These are phyloP conservation scores for Tetraselmis striata DNA, from an alignment of 139 green algal species.

Conservation along the genomic window DNA sequence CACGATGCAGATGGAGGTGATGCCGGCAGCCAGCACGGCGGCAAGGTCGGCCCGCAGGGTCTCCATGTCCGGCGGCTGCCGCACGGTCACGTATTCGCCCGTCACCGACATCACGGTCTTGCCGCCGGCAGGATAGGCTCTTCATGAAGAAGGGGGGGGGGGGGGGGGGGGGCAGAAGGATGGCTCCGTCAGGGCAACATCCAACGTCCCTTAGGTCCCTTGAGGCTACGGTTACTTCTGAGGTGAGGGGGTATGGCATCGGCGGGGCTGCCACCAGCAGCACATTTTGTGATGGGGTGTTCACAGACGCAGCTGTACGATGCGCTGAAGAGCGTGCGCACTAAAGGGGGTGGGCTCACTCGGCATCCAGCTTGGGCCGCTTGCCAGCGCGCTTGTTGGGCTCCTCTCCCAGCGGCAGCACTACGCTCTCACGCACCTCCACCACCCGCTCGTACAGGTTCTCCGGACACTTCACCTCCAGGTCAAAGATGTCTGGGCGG, in stretches of 20 bases:
- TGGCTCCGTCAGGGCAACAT: too few species aligned
- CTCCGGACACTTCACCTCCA: slow-evolving; percentile 59
- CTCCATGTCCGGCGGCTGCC: slow-evolving; percentile 48
- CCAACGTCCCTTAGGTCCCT: too few species aligned
- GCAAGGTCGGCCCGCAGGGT: slow-evolving; percentile 45
- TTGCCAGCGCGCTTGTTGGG: slow-evolving; percentile 3
- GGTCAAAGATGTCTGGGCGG: slow-evolving; percentile 86
- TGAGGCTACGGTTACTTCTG: too few species aligned
- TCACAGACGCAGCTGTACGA: too few species aligned
- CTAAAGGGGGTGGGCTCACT: background rate
- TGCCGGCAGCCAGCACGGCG: slow-evolving; percentile 57
- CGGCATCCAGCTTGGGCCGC: background rate
- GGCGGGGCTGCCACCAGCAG: too few species aligned
- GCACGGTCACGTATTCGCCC: slow-evolving; percentile 71
- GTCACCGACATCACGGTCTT: slow-evolving; percentile 41
- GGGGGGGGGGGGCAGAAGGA: too few species aligned
- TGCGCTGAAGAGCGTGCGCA: too few species aligned
- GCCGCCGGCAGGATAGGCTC: slow-evolving; percentile 27
- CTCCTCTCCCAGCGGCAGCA: slow-evolving; percentile 59
- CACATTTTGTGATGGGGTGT: too few species aligned
- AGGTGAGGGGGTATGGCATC: too few species aligned
- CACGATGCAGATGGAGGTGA: slow-evolving; percentile 80
- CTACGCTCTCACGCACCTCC: slow-evolving; percentile 83
- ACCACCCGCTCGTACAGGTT: slow-evolving; percentile 71
- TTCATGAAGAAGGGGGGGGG: too few species aligned